These are phyloP conservation scores for Beauveria pseudobassiana DNA, from an alignment of 2,329 filamentous ascomycete species.

Conservation along the genomic window DNA sequence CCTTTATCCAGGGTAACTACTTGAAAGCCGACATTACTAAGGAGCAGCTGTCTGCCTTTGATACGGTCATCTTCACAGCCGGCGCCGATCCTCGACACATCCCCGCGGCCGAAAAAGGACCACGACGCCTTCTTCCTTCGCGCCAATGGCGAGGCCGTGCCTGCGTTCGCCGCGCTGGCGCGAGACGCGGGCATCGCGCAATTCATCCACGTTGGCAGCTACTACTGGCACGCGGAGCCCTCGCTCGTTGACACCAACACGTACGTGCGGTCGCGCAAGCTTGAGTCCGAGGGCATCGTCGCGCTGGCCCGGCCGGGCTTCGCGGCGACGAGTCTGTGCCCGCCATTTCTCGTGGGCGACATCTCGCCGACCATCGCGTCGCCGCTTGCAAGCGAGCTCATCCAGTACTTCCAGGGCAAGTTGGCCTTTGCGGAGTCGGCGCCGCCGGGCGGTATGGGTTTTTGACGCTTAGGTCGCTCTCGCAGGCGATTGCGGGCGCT, in stretches of 20 bases:
- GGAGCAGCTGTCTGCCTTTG: background rate
- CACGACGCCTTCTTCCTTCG: background rate
- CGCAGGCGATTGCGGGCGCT: background rate
- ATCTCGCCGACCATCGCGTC: background rate
- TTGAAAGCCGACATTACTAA: background rate
- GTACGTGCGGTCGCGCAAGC: background rate
- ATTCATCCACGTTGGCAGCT: background rate
- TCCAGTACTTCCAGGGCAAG: background rate
- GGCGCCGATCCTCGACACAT: background rate
- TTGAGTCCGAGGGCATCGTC: background rate
- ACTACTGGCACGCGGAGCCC: background rate
- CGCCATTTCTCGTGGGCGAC: background rate
- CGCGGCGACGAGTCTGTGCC: background rate
- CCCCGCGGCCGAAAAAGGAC: background rate
- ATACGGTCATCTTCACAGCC: background rate
- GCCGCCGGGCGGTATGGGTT: background rate
- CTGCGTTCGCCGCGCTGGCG: background rate
- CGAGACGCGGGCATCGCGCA: background rate
- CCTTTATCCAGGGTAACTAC: background rate
- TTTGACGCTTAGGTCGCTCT: background rate
- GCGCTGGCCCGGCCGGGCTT: background rate
- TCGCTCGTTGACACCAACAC: background rate
- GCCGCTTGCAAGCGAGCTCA: background rate
- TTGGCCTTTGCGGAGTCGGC: background rate
- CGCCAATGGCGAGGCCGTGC: background rate